phyloP scores from a whole-genome alignment of 768 basidiomycete genomes.

The Lactarius hatsudake region DNA sequence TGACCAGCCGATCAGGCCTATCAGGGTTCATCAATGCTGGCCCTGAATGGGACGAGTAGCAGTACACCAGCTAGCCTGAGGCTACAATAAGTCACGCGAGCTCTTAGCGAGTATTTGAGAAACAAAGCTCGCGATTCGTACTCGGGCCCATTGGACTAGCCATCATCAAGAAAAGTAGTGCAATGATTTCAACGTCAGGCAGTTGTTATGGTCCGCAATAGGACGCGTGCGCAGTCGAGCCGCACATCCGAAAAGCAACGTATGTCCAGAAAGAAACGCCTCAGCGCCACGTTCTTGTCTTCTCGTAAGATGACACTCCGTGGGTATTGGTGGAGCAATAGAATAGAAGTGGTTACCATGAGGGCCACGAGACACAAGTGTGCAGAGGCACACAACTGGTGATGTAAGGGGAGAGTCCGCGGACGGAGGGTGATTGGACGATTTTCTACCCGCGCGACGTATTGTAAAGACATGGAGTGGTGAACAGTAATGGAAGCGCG shows the following conservation, averaged over 20 bases:
- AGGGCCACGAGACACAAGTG: slow-evolving; percentile 22
- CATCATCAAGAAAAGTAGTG: slow-evolving; percentile 47
- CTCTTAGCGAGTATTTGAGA: neutral
- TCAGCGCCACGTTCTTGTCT: slow-evolving; percentile 60
- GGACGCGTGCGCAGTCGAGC: neutral
- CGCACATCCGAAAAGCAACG: neutral
- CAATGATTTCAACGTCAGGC: slow-evolving; percentile 36
- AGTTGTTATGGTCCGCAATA: slow-evolving; percentile 29
- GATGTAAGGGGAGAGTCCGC: slow-evolving; percentile 18
- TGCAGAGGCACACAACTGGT: neutral
- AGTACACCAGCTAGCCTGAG: neutral
- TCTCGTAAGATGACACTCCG: slow-evolving; percentile 47
- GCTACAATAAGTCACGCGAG: neutral
- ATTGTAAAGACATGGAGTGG: slow-evolving; percentile 42
- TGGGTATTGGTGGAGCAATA: slow-evolving; percentile 48
- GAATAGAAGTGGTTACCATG: slow-evolving; percentile 31
- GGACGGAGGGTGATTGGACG: slow-evolving; percentile 14
- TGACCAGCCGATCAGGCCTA: neutral
- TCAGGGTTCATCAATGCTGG: neutral
- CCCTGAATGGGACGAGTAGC: neutral
- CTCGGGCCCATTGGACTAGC: slow-evolving; percentile 28
- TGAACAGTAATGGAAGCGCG: slow-evolving; percentile 30
- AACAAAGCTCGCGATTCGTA: neutral
- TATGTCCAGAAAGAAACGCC: slow-evolving; percentile 18
- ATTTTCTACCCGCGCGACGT: neutral